phyloP scores from a whole-genome alignment of 306 rosid species.

The Elaeagnus macrophylla region DNA sequence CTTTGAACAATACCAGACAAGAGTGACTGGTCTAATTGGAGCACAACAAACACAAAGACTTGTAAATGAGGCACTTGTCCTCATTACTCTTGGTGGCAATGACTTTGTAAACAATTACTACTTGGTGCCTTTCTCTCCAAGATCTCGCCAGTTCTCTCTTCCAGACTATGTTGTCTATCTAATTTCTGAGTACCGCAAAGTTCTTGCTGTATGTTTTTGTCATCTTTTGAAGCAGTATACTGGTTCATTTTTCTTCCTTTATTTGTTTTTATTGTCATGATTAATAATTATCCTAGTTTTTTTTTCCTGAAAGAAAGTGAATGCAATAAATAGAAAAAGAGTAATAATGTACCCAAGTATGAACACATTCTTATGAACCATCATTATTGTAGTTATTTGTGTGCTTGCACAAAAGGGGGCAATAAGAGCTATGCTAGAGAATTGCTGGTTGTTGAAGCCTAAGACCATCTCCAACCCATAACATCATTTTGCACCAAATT shows the following conservation, averaged over 20 bases:
- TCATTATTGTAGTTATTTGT: background rate
- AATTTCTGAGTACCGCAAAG: slow-evolving; percentile 65
- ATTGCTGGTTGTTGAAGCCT: too few relatives aligned
- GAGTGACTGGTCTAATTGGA: slow-evolving; percentile 54
- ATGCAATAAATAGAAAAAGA: slow-evolving; percentile 3
- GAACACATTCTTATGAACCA: background rate
- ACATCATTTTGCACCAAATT: too few relatives aligned
- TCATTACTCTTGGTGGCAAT: slow-evolving; percentile 79
- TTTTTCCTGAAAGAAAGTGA: background rate
- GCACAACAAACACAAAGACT: slow-evolving; percentile 22
- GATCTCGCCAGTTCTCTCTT: slow-evolving; percentile 79
- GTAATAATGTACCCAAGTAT: slow-evolving; percentile 2
- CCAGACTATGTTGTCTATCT: slow-evolving; percentile 61
- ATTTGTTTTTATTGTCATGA: background rate
- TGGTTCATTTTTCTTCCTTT: background rate
- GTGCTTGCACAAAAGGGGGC: slow-evolving; percentile 1
- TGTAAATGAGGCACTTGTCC: slow-evolving; percentile 48
- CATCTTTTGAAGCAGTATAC: background rate
- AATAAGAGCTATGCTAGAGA: slow-evolving; percentile 4
- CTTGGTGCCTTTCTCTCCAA: slow-evolving; percentile 63
- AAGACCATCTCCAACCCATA: too few relatives aligned
- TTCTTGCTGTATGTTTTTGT: slow-evolving; percentile 33
- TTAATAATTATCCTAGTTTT: background rate
- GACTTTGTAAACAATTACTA: slow-evolving; percentile 88
- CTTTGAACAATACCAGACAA: slow-evolving; percentile 47